Percentiles rank a stretch among this genome's conserved stretches.
Evolutionary conservation across 202 grass and related monocot genomes (phyloP).

Genomic region (Panicum hallii): DNA sequence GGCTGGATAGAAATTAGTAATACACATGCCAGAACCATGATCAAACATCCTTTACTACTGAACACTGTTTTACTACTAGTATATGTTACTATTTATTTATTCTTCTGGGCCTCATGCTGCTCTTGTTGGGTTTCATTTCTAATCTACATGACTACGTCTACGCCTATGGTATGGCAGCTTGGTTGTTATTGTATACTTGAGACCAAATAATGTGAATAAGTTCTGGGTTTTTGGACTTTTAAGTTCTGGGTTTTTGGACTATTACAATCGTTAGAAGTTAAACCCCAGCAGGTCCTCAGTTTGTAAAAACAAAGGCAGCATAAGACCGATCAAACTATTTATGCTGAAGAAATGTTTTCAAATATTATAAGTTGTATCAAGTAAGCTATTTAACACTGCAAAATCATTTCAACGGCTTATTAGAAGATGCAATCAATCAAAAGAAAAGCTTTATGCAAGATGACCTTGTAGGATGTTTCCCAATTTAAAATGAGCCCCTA

Average conservation of each 20-base stretch:
- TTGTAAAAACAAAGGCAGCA: not conserved
- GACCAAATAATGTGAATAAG: not conserved
- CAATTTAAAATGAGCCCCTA: not conserved
- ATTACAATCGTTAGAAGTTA: not conserved
- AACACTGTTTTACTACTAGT: not conserved
- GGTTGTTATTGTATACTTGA: not conserved
- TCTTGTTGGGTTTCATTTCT: not conserved
- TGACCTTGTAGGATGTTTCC: not conserved
- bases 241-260: not conserved
- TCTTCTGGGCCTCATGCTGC: not conserved
- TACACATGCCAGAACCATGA: not conserved
- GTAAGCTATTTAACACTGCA: not conserved
- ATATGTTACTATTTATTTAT: constrained; percentile 4
- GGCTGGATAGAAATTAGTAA: not conserved
- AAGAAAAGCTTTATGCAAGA: not conserved
- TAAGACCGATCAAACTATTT: not conserved
- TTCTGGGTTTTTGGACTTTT: not conserved
- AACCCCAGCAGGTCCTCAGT: not conserved
- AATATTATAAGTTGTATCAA: not conserved
- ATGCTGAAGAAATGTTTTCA: not conserved
- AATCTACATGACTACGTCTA: not conserved
- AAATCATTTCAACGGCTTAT: not conserved
- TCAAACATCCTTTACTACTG: not conserved
- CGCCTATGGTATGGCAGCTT: no score
- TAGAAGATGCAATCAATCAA: constrained; percentile 17